Evolutionary conservation across 2,329 filamentous ascomycete genomes (phyloP).

Genomic region (Botrytis byssoidea): DNA sequence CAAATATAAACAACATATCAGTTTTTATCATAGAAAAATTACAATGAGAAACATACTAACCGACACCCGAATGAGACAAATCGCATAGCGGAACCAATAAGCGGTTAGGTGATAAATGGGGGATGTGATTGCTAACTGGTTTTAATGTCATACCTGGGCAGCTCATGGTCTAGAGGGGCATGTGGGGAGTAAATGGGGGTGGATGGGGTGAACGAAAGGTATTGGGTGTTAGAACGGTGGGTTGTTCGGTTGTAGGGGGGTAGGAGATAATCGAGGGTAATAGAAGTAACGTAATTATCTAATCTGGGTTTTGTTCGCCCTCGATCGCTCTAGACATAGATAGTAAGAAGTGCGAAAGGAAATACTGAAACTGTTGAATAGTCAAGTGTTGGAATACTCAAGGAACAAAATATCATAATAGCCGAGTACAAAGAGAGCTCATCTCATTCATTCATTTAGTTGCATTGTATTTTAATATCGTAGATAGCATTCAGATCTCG

Average conservation of each 20-base stretch:
- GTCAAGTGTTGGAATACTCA: not conserved
- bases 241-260: accelerated
- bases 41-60: too few relatives aligned
- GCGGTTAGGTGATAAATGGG: not conserved
- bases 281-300: not conserved
- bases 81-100: not conserved
- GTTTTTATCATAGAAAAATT: not conserved
- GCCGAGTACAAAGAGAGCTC: not conserved
- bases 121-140: not conserved
- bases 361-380: not conserved
- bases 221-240: not conserved
- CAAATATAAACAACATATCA: not conserved
- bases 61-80: not conserved
- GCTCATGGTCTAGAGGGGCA: not conserved
- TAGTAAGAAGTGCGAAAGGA: not conserved
- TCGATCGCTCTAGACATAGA: not conserved
- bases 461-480: conserved; percentile 7
- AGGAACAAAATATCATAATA: not conserved
- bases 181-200: not conserved
- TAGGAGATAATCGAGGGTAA: not conserved
- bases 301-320: not conserved
- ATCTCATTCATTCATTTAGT: not conserved
- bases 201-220: not conserved
- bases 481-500: conserved; percentile 8
- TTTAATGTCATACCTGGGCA: not conserved